A percentile compares a stretch with the other conserved stretches of the same genome.
These are phyloP conservation scores for Naganishia liquefaciens DNA, from an alignment of 1,284 basidiomycete genomes.

Conservation along the genomic window DNA sequence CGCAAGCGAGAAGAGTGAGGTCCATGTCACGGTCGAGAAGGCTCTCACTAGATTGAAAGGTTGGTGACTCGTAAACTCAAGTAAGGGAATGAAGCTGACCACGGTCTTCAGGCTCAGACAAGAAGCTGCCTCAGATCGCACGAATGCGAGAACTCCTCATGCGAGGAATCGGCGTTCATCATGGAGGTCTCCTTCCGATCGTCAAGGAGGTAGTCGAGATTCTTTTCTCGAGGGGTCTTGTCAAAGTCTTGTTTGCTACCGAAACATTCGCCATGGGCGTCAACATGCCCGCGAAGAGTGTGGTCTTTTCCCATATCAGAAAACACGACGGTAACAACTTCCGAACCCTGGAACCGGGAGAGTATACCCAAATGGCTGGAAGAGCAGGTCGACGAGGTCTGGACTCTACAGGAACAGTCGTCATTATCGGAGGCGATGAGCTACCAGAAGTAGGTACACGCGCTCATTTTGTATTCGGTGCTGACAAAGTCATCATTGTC, in stretches of 20 bases:
- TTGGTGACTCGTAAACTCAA: constrained; percentile 40
- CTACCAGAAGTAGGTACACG: constrained; percentile 71
- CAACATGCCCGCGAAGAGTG: constrained; percentile 98
- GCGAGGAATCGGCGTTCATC: constrained; percentile 95
- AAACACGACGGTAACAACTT: constrained; percentile 96
- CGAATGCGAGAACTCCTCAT: constrained; percentile 88
- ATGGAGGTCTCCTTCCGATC: constrained; percentile 92
- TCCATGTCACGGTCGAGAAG: constrained; percentile 91
- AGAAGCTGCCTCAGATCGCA: constrained; percentile 89
- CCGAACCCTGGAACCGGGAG: constrained; percentile 76
- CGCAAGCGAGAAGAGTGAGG: constrained; percentile 88
- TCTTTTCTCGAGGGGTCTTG: constrained; percentile 90
- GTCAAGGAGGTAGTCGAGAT: constrained; percentile 98
- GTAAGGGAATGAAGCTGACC: not conserved
- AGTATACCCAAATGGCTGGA: constrained; percentile 99
- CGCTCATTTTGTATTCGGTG: not conserved
- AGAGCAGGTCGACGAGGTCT: constrained; percentile 94
- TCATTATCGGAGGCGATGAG: constrained; percentile 78
- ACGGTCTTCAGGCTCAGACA: constrained; percentile 72
- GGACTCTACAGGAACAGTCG: constrained; percentile 92
- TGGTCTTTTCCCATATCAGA: constrained; percentile 91
- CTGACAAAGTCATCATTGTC: not conserved
- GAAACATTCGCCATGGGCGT: constrained; percentile 99
- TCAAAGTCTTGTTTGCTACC: constrained; percentile 96
- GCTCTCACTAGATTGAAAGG: constrained; percentile 89